A percentile compares a stretch with the other conserved stretches of the same genome.
Conservation (phyloP, 1,284 basidiomycete genomes). For the Cyathus olla region DNA sequence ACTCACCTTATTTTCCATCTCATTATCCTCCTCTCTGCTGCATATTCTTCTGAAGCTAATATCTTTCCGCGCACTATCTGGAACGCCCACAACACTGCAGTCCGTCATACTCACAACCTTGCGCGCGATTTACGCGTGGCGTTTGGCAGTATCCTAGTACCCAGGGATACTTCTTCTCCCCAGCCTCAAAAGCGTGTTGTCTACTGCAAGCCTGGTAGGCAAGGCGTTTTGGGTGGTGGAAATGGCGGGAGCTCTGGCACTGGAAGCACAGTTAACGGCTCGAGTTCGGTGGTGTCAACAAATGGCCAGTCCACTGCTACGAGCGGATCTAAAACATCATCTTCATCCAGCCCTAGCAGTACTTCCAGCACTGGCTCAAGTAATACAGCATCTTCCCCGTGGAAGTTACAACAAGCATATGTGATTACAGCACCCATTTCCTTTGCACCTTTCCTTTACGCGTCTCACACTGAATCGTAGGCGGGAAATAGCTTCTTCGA, state of each 20-base stretch:
- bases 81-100: conserved; percentile 45
- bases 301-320: conserved; percentile 18
- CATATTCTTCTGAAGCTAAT: conserved; percentile 46
- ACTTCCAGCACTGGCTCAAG: conserved; percentile 25
- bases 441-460: neutral
- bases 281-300: conserved; percentile 9
- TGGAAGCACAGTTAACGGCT: conserved; percentile 9
- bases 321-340: conserved; percentile 10
- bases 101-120: conserved; percentile 62
- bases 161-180: conserved; percentile 27
- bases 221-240: conserved; percentile 21
- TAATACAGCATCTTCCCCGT: conserved; percentile 40
- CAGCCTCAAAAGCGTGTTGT: conserved; percentile 38
- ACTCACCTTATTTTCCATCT: conserved; percentile 24
- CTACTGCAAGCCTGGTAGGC: conserved; percentile 52
- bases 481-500: conserved; percentile 81
- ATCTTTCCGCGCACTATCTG: conserved; percentile 53
- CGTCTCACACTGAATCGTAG: conserved; percentile 39
- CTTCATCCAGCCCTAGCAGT: conserved; percentile 14
- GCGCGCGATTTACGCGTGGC: conserved; percentile 77
- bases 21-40: conserved; percentile 47
- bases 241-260: conserved; percentile 15
- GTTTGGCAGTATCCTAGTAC: conserved; percentile 61
- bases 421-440: conserved; percentile 26
- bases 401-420: conserved; percentile 49